Evolutionary conservation across 257 asterid genomes (phyloP).

Genomic region (Cynanchum wilfordii): DNA sequence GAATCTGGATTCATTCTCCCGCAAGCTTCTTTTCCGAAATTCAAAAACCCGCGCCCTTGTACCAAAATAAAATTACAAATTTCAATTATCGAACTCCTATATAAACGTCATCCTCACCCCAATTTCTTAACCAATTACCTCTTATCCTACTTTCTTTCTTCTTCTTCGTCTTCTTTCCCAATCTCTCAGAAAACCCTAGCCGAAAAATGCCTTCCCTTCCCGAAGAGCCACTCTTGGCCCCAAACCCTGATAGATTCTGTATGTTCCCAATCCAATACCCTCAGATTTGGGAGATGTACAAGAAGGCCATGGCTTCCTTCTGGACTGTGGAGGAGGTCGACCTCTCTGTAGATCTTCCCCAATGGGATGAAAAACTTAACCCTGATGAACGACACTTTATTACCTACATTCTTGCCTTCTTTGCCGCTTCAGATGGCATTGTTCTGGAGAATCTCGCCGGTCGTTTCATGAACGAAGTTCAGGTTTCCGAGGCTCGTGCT

Average conservation of each 20-base stretch:
- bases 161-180: not conserved
- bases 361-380: slow-evolving; percentile 65
- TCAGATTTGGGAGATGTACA: slow-evolving; percentile 95
- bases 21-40: slow-evolving; percentile 45
- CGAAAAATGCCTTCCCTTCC: slow-evolving; percentile 65
- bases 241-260: slow-evolving; percentile 83
- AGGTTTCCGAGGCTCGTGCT: slow-evolving; percentile 92
- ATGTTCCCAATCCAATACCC: slow-evolving; percentile 97
- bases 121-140: not conserved
- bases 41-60: slow-evolving; percentile 33
- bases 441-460: slow-evolving; percentile 94
- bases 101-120: slow-evolving; percentile 6
- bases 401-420: slow-evolving; percentile 81
- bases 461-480: slow-evolving; percentile 90
- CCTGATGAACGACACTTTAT: slow-evolving; percentile 72
- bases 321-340: slow-evolving; percentile 99
- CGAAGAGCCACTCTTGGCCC: slow-evolving; percentile 75
- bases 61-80: not conserved
- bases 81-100: slow-evolving; percentile 8
- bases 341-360: slow-evolving; percentile 59
- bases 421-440: slow-evolving; percentile 96
- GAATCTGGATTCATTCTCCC: slow-evolving; percentile 45
- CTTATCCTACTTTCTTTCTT: not conserved
- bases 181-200: not conserved
- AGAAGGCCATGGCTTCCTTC: slow-evolving; percentile 91